Base-by-base conservation (phyloP, 2,329 filamentous ascomycete genomes). In the Falciphora oryzae region DNA sequence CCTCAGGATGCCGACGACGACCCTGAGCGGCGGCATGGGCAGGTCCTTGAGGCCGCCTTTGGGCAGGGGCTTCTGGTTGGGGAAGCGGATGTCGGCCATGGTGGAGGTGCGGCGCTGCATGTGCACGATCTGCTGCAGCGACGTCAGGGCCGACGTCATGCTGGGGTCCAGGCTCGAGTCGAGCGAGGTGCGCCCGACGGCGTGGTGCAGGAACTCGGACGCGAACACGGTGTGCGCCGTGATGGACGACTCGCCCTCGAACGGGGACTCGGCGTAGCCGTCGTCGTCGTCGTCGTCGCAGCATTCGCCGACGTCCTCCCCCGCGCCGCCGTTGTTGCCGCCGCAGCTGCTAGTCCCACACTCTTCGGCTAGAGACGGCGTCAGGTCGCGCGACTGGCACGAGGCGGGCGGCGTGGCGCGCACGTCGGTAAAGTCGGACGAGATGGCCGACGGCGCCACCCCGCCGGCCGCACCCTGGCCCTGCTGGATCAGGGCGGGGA, bases 191-290 rank as follows among this genome's bases (percentile, higher is more conserved):
- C 79, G 77, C 67, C 78, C 74, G 31, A 83, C 82, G n/a, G 80
- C 80, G 65, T 80, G 76, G 68, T 85, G 82, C 28, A 85, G 78
- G 57, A 85, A 83, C 68, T 83, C 80, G 70, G 77, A 81, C 28
- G 81, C 83, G 68, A 84, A 84, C n/a, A 77, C 78, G 3, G 83
- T 80, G 65, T 84, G 81, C 5, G 79, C 79, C 4, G 80, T 74
- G 59, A 84, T 75, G 27, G 79, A 80, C 1, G 80, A 78, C 68
- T 81, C 78, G n/a, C 80, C 81, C 66, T 81, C 76, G 69, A 80
- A 78, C 18, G 75, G 75, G 18, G 76, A 76, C 64, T 79, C 75
- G 65, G 74, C 78, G 57, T 79, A 77, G 65, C 73, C 75, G 59
- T 74, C 73, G 32, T 71, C 71, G 56, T 72, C 72, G 31, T 66